These are phyloP conservation scores for Globisporangium ultimum DNA, from an alignment of 352 stramenopile genomes.

Conservation along the genomic window DNA sequence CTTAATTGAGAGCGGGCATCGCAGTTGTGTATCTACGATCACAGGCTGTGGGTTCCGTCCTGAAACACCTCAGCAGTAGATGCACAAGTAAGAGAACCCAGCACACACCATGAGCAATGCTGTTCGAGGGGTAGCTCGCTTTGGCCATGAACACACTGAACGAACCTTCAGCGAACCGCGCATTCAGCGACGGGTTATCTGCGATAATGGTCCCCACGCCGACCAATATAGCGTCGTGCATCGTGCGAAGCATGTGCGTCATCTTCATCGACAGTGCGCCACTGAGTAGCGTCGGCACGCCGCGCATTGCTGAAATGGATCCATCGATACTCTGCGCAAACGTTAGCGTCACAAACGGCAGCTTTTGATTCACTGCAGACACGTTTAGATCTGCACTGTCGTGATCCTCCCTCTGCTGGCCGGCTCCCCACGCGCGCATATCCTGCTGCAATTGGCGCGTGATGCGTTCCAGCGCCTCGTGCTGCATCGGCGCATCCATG, in stretches of 20 bases:
- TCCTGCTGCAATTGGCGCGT: slow-evolving; percentile 4
- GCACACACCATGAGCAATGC: not conserved
- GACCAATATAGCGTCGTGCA: slow-evolving; percentile 88
- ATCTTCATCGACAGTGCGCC: slow-evolving; percentile 76
- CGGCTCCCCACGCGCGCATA: not conserved
- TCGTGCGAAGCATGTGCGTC: slow-evolving; percentile 82
- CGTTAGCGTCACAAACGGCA: slow-evolving; percentile 76
- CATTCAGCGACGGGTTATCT: slow-evolving; percentile 88
- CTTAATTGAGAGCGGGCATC: slow-evolving; percentile 68
- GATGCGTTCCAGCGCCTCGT: slow-evolving; percentile 5
- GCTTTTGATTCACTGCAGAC: not conserved
- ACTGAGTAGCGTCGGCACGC: slow-evolving; percentile 68
- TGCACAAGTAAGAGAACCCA: not conserved
- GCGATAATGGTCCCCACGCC: slow-evolving; percentile 80
- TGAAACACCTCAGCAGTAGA: slow-evolving; percentile 15
- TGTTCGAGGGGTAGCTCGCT: too few species aligned
- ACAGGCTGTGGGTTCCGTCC: slow-evolving; percentile 66
- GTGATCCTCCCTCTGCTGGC: too few species aligned
- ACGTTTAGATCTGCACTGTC: too few species aligned
- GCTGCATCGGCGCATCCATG: too few species aligned
- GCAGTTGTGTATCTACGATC: slow-evolving; percentile 67
- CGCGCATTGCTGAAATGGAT: slow-evolving; percentile 63
- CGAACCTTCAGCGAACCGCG: slow-evolving; percentile 53
- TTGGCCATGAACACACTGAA: not conserved
- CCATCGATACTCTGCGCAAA: slow-evolving; percentile 91